Base-by-base conservation (phyloP, 495 filamentous ascomycete genomes). In the Xylaria palmicola region DNA sequence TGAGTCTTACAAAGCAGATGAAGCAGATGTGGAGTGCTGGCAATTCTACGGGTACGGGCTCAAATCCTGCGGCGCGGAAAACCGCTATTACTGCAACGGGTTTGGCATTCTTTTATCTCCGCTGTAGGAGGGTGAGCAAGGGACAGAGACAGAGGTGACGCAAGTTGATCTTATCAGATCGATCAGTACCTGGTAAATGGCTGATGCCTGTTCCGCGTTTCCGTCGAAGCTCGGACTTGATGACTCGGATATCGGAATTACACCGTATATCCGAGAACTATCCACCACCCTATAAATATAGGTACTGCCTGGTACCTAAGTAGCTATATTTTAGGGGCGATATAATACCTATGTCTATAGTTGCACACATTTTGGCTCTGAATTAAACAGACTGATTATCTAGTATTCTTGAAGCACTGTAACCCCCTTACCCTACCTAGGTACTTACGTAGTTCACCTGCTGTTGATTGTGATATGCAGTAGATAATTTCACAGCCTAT, bases 151-250 rank as follows among this genome's bases (percentile, higher is more conserved):
- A 15, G 32, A 32, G 27, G 5, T 60, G 39, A 54, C 47, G 58
- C 15, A 60, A 60, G 27, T 60, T 10, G 27, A 55, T 55, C 59
- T 55, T 29, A 61, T 54, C 51, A 54, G 20, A 39, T 45, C 5
- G 32, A n/a, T n/a, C 32, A 19, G 27, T 48, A 15, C 13, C 17
- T 48, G 26, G n/a, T 27, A 6, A 15, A 26, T 49, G 26, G 26
- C 17, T 36, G 30, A 6, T 57, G 41, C 37, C 41, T 57, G 41
- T n/a, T 24, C n/a, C n/a, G n/a, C n/a, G n/a, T n/a, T n/a, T n/a
- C n/a, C n/a, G n/a, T n/a, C 30, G 15, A 17, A 40, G 47, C 57
- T 60, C 57, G 57, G 57, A 52, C 10, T 40, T 52, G 37, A 15
- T 13, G 1, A 3, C 27, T 60, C 57, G 57, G 57, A 43, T 10